Conservation (phyloP, 805 yeast genomes). For the Maudiozyma bulderi region DNA sequence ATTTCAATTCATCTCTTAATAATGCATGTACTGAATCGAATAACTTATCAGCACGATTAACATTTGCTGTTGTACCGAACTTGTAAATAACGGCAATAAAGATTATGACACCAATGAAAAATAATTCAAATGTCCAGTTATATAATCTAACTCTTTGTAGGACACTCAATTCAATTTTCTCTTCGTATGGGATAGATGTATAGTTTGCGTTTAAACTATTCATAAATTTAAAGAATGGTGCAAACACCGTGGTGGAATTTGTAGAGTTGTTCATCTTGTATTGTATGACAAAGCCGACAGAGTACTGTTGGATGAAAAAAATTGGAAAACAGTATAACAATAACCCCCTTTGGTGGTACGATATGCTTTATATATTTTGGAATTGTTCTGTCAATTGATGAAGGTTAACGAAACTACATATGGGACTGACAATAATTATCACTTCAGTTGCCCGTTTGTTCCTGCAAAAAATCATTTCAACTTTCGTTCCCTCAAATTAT, state of each 20-base stretch:
- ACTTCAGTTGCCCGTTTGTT: no score
- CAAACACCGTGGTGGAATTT: constrained; percentile 4
- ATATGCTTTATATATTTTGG: no score
- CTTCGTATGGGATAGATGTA: constrained; percentile 33
- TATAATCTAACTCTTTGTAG: constrained; percentile 47
- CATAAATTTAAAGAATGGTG: constrained; percentile 4
- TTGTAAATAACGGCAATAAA: constrained; percentile 42
- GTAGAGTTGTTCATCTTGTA: background rate
- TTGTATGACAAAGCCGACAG: background rate
- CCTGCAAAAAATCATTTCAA: no score
- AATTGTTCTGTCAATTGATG: no score
- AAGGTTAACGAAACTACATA: no score
- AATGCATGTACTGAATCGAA: constrained; percentile 41
- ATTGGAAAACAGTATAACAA: background rate
- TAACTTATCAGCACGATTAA: constrained; percentile 43
- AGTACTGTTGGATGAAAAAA: background rate
- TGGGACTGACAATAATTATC: no score
- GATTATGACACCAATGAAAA: constrained; percentile 43
- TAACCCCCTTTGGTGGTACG: background rate
- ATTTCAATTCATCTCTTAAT: constrained; percentile 46
- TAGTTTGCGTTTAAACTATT: constrained; percentile 25
- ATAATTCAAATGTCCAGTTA: constrained; percentile 70
- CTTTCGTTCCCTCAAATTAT: no score
- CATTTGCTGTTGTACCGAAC: constrained; percentile 54
- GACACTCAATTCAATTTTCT: constrained; percentile 50